Evolutionary conservation across 2,329 filamentous ascomycete genomes (phyloP).

Genomic region (Sporothrix mexicana): DNA sequence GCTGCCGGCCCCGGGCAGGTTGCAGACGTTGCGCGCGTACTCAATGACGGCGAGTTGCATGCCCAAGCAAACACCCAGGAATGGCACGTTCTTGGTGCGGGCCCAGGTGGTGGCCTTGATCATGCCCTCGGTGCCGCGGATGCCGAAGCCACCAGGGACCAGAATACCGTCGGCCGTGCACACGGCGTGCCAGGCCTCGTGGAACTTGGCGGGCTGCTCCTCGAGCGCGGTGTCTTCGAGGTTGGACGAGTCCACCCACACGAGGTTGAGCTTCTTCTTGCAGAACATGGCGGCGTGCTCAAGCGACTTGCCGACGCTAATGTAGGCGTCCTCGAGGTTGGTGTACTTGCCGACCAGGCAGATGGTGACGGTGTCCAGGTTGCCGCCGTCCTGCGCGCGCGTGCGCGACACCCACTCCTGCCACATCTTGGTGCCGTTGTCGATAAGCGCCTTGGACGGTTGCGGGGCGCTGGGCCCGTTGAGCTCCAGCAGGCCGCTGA

Average conservation of each 20-base stretch:
- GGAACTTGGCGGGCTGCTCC: conserved; percentile 71
- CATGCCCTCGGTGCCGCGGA: conserved; percentile 87
- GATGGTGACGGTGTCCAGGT: conserved; percentile 75
- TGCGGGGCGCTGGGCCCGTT: conserved; percentile 58
- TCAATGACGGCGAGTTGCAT: conserved; percentile 95
- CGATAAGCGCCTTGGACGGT: conserved; percentile 59
- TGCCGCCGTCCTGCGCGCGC: conserved; percentile 49
- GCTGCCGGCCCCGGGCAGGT: conserved; percentile 61
- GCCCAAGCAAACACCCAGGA: conserved; percentile 87
- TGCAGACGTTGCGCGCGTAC: conserved; percentile 77
- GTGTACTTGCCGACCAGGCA: conserved; percentile 93
- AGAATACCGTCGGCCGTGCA: conserved; percentile 71
- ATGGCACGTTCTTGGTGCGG: conserved; percentile 78
- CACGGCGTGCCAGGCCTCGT: conserved; percentile 84
- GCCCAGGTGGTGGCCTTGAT: conserved; percentile 86
- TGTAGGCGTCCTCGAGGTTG: conserved; percentile 82
- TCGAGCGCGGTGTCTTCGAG: conserved; percentile 72
- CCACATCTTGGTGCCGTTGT: conserved; percentile 77
- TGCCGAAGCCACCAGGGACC: conserved; percentile 79
- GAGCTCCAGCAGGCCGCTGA: conserved; percentile 65
- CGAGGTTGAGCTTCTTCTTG: conserved; percentile 75
- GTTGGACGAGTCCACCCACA: conserved; percentile 84
- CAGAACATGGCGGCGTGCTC: conserved; percentile 93
- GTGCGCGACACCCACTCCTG: conserved; percentile 70
- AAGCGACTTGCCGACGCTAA: conserved; percentile 76